Percentiles rank a stretch among this genome's conserved stretches.
Conservation (phyloP, 768 basidiomycete genomes). For the Pulveroboletus sp. region DNA sequence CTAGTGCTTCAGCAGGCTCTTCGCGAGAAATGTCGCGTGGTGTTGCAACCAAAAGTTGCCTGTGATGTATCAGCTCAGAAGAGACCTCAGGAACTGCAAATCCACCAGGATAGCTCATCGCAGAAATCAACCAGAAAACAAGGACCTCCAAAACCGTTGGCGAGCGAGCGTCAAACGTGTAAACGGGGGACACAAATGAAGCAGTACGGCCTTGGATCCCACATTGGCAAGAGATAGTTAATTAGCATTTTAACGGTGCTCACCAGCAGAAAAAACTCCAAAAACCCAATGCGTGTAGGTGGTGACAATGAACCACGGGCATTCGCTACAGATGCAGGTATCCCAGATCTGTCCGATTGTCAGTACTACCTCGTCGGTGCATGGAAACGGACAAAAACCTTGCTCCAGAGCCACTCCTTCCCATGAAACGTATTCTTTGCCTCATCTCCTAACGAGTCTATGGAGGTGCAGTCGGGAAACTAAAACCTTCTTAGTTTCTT, state of each 20-base stretch:
- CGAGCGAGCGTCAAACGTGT: slow-evolving; percentile 33
- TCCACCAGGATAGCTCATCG: slow-evolving; percentile 37
- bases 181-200: slow-evolving; percentile 47
- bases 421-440: slow-evolving; percentile 22
- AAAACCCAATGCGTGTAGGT: slow-evolving; percentile 42
- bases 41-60: slow-evolving; percentile 25
- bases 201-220: slow-evolving; percentile 44
- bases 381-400: slow-evolving; percentile 26
- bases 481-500: slow-evolving; percentile 3
- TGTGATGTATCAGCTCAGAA: slow-evolving; percentile 14
- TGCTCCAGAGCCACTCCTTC: slow-evolving; percentile 54
- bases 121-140: slow-evolving; percentile 52
- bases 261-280: slow-evolving; percentile 38
- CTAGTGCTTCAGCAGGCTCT: slow-evolving; percentile 18
- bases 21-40: slow-evolving; percentile 23
- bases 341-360: slow-evolving; percentile 35
- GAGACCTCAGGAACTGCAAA: slow-evolving; percentile 27
- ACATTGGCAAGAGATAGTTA: not conserved
- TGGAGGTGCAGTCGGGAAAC: slow-evolving; percentile 19
- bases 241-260: slow-evolving; percentile 4
- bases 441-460: not conserved
- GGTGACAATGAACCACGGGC: slow-evolving; percentile 39
- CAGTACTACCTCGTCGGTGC: not conserved
- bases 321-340: slow-evolving; percentile 31
- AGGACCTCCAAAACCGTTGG: slow-evolving; percentile 52